Base-by-base conservation (phyloP, 2,329 filamentous ascomycete genomes). In the Colletotrichum godetiae region DNA sequence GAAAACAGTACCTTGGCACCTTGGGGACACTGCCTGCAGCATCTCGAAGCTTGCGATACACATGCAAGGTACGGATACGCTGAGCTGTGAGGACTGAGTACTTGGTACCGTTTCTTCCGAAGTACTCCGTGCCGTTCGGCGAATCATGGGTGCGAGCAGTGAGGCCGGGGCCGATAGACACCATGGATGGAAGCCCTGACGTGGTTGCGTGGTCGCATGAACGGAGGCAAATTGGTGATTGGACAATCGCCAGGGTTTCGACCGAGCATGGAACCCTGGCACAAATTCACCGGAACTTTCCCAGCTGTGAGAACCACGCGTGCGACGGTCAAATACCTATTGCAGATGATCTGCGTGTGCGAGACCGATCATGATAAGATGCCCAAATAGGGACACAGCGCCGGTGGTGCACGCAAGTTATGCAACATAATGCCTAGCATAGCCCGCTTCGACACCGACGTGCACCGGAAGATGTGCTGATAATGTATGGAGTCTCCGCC, bases 191-290 rank as follows among this genome's bases (percentile, higher is more conserved):
- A 61, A 56, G 67, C 22, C 67, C 59, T 71, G 55, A 49, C 52
- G 53, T 55, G 59, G 66, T 56, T 73, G 29, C 46, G 61, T 68
- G 56, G 61, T 57, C 57, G 73, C 73, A 75, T 74, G 67, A 71
- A 69, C 27, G 55, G 70, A 65, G 70, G 70, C 65, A 74, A 74
- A 74, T 74, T 74, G 61, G 52, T 66, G 70, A 75, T 70, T 67
- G 68, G 72, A 29, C 31, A 31, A 49, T 33, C 52, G 42, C 22
- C 72, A 67, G 72, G 72, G 68, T 42, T 72, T 63, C 4, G 29
- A 42, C 49, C n/a, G 27, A n/a, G 27, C 31, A 35, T 72, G 52
- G 72, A 58, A 63, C 59, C 65, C 71, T 60, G 57, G 64, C 29
- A 60, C 65, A 67, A 63, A 37, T 27, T 56, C 42, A 24, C 52